These are phyloP conservation scores for Epichloe uncinata DNA, from an alignment of 2,329 filamentous ascomycete genomes.

Conservation along the genomic window DNA sequence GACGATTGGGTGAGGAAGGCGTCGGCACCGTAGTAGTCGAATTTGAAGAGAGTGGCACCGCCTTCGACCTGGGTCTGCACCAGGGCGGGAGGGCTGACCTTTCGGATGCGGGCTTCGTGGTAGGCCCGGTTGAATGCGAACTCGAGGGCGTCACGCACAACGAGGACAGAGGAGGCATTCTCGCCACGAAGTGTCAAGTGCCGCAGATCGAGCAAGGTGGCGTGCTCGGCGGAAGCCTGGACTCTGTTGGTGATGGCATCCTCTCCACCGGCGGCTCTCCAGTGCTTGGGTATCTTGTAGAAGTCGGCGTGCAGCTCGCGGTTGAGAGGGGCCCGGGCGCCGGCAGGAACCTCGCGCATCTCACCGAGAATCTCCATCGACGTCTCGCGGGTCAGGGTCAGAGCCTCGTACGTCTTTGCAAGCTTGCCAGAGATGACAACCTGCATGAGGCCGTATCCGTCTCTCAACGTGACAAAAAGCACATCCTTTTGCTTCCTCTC, in stretches of 20 bases:
- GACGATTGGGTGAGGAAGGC: slow-evolving; percentile 94
- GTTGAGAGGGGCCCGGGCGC: slow-evolving; percentile 65
- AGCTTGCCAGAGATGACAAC: slow-evolving; percentile 53
- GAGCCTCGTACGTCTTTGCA: slow-evolving; percentile 81
- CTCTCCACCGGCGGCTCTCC: slow-evolving; percentile 66
- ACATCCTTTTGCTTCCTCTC: slow-evolving; percentile 71
- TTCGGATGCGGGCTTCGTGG: slow-evolving; percentile 61
- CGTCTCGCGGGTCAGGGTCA: slow-evolving; percentile 78
- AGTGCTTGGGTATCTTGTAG: slow-evolving; percentile 57
- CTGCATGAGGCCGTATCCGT: slow-evolving; percentile 47
- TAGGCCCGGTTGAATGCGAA: slow-evolving; percentile 69
- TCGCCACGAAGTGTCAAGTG: slow-evolving; percentile 81
- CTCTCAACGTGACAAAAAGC: slow-evolving; percentile 73
- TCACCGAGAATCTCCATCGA: slow-evolving; percentile 74
- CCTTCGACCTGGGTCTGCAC: slow-evolving; percentile 95
- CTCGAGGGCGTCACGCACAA: slow-evolving; percentile 70
- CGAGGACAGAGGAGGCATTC: slow-evolving; percentile 71
- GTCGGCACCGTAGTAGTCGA: slow-evolving; percentile 78
- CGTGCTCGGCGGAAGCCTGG: slow-evolving; percentile 39
- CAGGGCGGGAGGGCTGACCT: slow-evolving; percentile 79
- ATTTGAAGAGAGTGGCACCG: slow-evolving; percentile 78
- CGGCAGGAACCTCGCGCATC: slow-evolving; percentile 66
- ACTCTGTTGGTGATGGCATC: slow-evolving; percentile 81
- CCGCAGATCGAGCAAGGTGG: slow-evolving; percentile 60
- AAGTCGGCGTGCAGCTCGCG: slow-evolving; percentile 87